A percentile compares a stretch with the other conserved stretches of the same genome.
Conservation (phyloP, 2,329 filamentous ascomycete genomes). For the Teratosphaeria epicoccoides region DNA sequence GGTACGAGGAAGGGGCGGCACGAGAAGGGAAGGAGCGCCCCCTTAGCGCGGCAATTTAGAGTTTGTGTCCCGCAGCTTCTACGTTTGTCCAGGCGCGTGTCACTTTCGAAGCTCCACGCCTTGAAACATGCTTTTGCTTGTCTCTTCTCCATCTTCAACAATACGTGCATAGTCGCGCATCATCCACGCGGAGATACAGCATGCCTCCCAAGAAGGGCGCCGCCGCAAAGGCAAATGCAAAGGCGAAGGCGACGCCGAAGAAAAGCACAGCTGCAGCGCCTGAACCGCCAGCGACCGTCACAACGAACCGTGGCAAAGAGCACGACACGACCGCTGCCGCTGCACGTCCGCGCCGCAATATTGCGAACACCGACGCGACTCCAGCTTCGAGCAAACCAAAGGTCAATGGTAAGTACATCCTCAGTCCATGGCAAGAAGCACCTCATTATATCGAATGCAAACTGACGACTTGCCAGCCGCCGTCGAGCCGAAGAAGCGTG, state of each 20-base stretch:
- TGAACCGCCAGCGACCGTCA: constrained; percentile 8
- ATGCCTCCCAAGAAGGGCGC: neutral
- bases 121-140: too few species aligned
- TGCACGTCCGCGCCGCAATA: constrained; percentile 13
- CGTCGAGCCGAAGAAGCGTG: neutral
- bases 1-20: too few species aligned
- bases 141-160: too few species aligned
- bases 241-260: constrained; percentile 9
- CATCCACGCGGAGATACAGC: neutral
- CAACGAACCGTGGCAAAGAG: constrained; percentile 16
- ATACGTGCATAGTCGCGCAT: too few species aligned
- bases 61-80: neutral
- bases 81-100: neutral
- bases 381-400: neutral
- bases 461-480: neutral
- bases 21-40: neutral
- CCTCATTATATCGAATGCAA: neutral
- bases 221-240: constrained; percentile 7
- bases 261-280: neutral
- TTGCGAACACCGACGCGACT: neutral
- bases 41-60: neutral
- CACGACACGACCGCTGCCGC: constrained; percentile 20
- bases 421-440: neutral
- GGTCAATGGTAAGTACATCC: neutral
- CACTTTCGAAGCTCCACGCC: neutral